Base-by-base conservation (phyloP, 805 yeast genomes). In the Sugiyamaella boreocaroliniensis region DNA sequence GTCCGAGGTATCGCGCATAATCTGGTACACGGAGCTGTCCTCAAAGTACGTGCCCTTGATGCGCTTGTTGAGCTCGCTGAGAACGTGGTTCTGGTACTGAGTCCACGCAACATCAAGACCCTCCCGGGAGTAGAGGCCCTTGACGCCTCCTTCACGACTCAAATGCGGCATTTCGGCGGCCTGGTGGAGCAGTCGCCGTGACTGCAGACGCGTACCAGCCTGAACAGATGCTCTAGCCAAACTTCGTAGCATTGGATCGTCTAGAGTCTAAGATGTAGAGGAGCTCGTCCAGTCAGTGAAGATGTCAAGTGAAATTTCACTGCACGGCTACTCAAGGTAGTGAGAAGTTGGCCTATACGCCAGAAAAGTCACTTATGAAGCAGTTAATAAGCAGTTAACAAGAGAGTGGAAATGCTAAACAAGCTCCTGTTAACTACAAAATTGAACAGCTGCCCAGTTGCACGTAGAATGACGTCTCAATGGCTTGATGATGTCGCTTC, bases 81-180 rank as follows among this genome's bases (percentile, higher is more conserved):
- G 45, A 43, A 65, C 55, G 59, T 73, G 80, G 54, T 74, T 74
- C 70, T 92, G 99, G 69, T 88, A 85, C 54, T 89, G 84, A 18
- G 69, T 71, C 97, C 97, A 92, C 1, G 90, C 86, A 8, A 77
- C 68, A 55, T 84, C 74, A 66, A 83, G 86, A 26, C 90, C 96
- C 53, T 76, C 65, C 1, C 82, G 61, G 4, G 85, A 72, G 70
- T 80, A 81, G 44, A 89, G 70, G 1, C 89, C 89, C 54, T 75
- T 70, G 56, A 86, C 51, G 5, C 62, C 62, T 9, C 29, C 41
- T 16, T 47, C 44, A 3, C 34, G 29, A 40, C 54, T 53, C 14
- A 59, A 37, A 43, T 58, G 54, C 12, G 49, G 52, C 47, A 59
- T 12, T 29, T 55, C 58, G 1, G 61, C 56, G 10, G 58, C 57